These are phyloP conservation scores for Syzygium jambos DNA, from an alignment of 345 rosid species.

Conservation along the genomic window DNA sequence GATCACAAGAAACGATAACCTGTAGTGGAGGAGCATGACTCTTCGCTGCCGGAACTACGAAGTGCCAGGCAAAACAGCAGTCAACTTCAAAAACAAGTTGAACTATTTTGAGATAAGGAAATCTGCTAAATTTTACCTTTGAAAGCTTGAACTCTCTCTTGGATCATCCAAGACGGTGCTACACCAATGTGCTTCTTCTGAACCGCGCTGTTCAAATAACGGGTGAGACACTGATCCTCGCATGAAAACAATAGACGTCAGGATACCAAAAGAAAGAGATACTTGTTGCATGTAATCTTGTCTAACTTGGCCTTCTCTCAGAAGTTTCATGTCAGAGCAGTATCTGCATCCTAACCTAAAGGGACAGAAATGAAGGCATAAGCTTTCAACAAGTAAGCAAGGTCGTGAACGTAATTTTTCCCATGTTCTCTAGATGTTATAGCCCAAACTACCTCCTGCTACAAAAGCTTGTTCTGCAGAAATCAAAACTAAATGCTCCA, in stretches of 20 bases:
- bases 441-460: not conserved
- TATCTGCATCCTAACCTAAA: not conserved
- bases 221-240: not conserved
- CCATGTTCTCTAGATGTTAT: not conserved
- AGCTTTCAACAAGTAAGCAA: not conserved
- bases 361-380: not conserved
- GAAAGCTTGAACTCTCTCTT: conserved; percentile 38
- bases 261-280: conserved; percentile 1
- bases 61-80: conserved; percentile 3
- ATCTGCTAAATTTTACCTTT: conserved; percentile 34
- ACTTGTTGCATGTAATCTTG: not conserved
- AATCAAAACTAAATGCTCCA: not conserved
- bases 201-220: conserved; percentile 13
- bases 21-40: conserved; percentile 83
- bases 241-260: conserved; percentile 15
- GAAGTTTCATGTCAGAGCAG: not conserved
- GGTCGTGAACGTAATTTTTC: not conserved
- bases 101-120: conserved; percentile 10
- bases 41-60: conserved; percentile 51
- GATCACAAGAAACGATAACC: conserved; percentile 27
- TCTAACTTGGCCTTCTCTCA: not conserved
- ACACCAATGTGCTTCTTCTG: conserved; percentile 26
- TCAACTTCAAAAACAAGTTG: not conserved
- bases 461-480: not conserved
- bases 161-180: conserved; percentile 27